These are phyloP conservation scores for Biancaea sappan DNA, from an alignment of 306 rosid genomes.

Conservation along the genomic window DNA sequence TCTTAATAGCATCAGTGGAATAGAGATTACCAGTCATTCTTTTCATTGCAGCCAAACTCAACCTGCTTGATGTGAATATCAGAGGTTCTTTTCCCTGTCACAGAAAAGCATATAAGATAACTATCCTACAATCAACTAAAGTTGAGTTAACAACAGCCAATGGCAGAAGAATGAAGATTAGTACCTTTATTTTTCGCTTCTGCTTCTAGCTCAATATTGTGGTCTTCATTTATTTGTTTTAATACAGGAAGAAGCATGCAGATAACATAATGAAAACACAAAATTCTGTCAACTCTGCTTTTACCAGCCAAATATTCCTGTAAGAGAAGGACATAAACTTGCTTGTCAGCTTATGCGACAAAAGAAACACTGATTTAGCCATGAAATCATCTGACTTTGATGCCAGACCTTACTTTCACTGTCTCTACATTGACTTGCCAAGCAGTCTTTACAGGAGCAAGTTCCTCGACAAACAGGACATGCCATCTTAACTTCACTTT, in stretches of 20 bases:
- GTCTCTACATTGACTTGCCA: constrained; percentile 59
- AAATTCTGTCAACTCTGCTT: constrained; percentile 65
- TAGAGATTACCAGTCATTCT: constrained; percentile 58
- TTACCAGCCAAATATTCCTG: constrained; percentile 68
- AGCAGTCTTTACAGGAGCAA: constrained; percentile 87
- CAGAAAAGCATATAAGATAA: constrained; percentile 30
- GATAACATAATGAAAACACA: constrained; percentile 77
- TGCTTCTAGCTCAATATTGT: constrained; percentile 61
- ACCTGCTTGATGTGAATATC: constrained; percentile 75
- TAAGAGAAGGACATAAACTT: constrained; percentile 37
- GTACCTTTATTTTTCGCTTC: constrained; percentile 77
- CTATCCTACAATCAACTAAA: constrained; percentile 12
- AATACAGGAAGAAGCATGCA: constrained; percentile 90
- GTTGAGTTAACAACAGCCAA: constrained; percentile 29
- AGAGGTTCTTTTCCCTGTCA: constrained; percentile 60
- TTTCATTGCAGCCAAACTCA: constrained; percentile 54
- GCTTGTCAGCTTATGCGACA: constrained; percentile 38
- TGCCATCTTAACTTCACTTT: constrained; percentile 78
- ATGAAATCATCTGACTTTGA: constrained; percentile 46
- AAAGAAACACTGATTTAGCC: constrained; percentile 30
- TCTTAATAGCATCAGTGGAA: constrained; percentile 19
- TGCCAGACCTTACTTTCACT: constrained; percentile 98
- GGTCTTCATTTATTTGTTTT: constrained; percentile 69
- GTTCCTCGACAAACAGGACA: constrained; percentile 94
- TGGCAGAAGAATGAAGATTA: constrained; percentile 12